phyloP scores from a whole-genome alignment of 495 filamentous ascomycete genomes.

The Neurospora sp. region DNA sequence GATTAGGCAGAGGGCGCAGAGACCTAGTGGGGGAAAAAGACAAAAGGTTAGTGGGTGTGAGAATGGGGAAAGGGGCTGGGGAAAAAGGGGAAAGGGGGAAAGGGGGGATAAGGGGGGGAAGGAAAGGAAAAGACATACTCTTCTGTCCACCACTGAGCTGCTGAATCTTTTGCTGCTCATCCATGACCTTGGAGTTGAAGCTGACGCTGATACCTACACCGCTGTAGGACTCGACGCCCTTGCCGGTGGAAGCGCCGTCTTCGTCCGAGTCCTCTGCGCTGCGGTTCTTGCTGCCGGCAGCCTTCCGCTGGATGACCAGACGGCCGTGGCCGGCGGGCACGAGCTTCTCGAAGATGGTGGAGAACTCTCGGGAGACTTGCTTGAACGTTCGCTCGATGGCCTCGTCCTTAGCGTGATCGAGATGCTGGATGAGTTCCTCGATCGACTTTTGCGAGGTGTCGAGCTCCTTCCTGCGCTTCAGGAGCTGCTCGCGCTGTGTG shows the following conservation, averaged over 20 bases:
- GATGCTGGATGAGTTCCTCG: conserved; percentile 77
- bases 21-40: conserved; percentile 42
- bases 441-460: conserved; percentile 76
- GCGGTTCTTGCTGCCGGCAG: conserved; percentile 51
- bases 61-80: neutral
- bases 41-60: neutral
- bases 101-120: no score
- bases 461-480: conserved; percentile 72
- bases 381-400: conserved; percentile 97
- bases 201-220: conserved; percentile 97
- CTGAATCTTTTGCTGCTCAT: conserved; percentile 96
- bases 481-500: conserved; percentile 73
- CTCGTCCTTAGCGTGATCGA: conserved; percentile 93
- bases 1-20: conserved; percentile 89
- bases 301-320: conserved; percentile 85
- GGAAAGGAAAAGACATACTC: conserved; percentile 37
- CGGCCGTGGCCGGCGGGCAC: conserved; percentile 89
- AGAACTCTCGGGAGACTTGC: conserved; percentile 88
- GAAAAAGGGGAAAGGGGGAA: no score
- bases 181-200: conserved; percentile 91
- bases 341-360: conserved; percentile 84
- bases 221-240: conserved; percentile 87
- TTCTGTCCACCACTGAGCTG: conserved; percentile 97
- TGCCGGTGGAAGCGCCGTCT: conserved; percentile 34
- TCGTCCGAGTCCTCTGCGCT: conserved; percentile 57